Evolutionary conservation across 1,139 yeast species (phyloP), one percentile per base, ranked within the genome.

Genomic region (Zygoascus sp.): DNA sequence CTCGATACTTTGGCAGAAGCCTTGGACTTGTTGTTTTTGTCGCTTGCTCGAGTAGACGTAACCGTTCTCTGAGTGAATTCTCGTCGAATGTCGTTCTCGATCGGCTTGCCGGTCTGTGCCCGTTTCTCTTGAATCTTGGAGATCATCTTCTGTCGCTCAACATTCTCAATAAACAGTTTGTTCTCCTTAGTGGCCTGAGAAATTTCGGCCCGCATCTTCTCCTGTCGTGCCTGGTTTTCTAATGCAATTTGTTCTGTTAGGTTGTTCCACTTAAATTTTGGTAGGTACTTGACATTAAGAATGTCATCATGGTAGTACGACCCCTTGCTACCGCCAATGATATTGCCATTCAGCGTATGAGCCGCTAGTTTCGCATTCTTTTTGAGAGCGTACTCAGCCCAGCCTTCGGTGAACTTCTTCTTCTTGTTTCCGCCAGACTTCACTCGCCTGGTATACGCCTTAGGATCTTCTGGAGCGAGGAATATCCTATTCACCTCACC

Each of bases 391-490:
- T 87, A 94, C 66, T 92, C 99, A 6, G 87, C 94, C 99, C 99
- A 92, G 6, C 98, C 99, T 70, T 94, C 98, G 15, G 85, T 86
- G 62, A 78, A 94, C 65, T 78, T 83, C 61, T 77, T 77, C 68
- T 90, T 90, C 67, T 88, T 89, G 65, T 92, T 94, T n/a, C 98
- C 98, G 13, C 97, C 97, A 54, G 80, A 78, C 58, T 84, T 85
- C 15, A 86, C 81, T 59, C 98, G 72, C 48, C 76, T 75, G 44
- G 78, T 79, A 58, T 88, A 75, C 9, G 73, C 73, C 22, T 76
- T 70, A 8, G 81, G 75, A 54, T 84, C 88, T 66, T 92, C 99
- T 7, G 96, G 96, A 55, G 88, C 85, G 53, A 94, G 69, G 62
- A 85, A 94, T 11, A 92, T 70, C 53, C 98, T 74, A 56, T 88